These are phyloP conservation scores for Polyporus arcularius DNA, from an alignment of 768 basidiomycete species.

Conservation along the genomic window DNA sequence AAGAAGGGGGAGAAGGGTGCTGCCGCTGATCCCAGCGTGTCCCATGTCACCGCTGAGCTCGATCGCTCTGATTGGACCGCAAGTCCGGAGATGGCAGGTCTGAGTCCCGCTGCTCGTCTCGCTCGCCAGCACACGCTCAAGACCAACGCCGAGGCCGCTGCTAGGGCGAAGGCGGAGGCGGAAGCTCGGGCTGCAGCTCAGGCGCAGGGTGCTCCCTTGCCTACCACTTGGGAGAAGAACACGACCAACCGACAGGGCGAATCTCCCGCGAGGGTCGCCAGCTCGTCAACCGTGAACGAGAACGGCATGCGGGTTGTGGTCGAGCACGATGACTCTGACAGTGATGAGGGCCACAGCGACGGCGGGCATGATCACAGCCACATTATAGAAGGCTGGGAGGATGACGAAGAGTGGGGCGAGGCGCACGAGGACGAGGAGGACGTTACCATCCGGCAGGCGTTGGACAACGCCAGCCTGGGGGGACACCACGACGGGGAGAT, in stretches of 20 bases:
- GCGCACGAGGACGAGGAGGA: slow-evolving; percentile 66
- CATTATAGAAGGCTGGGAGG: slow-evolving; percentile 65
- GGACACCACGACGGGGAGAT: slow-evolving; percentile 50
- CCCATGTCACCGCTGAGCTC: slow-evolving; percentile 82
- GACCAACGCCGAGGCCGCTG: slow-evolving; percentile 80
- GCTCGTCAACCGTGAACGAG: slow-evolving; percentile 51
- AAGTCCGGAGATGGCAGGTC: slow-evolving; percentile 60
- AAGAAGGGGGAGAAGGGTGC: slow-evolving; percentile 63
- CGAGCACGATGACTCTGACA: slow-evolving; percentile 64
- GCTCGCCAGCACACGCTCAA: slow-evolving; percentile 91
- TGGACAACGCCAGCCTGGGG: slow-evolving; percentile 51
- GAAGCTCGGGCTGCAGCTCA: slow-evolving; percentile 52
- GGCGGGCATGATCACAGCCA: slow-evolving; percentile 45
- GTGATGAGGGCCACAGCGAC: slow-evolving; percentile 55
- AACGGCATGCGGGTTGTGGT: slow-evolving; percentile 66
- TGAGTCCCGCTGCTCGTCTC: slow-evolving; percentile 88
- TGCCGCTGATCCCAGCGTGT: slow-evolving; percentile 69
- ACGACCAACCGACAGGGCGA: slow-evolving; percentile 62
- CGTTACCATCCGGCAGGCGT: slow-evolving; percentile 65
- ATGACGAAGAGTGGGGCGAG: slow-evolving; percentile 78
- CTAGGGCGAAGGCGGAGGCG: slow-evolving; percentile 57
- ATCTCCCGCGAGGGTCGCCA: slow-evolving; percentile 43
- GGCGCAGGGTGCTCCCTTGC: slow-evolving; percentile 35
- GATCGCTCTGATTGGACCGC: slow-evolving; percentile 74
- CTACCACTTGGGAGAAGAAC: slow-evolving; percentile 80